A percentile compares a stretch with the other conserved stretches of the same genome.
Conservation (phyloP, 305 asterid species). For the Fraxinus albicans region DNA sequence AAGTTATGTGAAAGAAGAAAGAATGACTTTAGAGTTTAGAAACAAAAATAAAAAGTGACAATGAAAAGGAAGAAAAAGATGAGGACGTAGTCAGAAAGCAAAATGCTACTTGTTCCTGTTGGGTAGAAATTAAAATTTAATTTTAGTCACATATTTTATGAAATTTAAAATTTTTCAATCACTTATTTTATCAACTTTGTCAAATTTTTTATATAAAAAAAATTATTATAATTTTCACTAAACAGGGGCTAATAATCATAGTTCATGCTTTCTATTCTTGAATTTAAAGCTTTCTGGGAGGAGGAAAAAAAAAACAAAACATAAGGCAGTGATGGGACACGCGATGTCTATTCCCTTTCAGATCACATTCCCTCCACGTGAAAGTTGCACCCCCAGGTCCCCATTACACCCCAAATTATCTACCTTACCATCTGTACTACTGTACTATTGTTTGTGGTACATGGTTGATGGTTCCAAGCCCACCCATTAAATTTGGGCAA, state of each 20-base stretch:
- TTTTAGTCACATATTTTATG: too few relatives aligned
- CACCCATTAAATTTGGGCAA: not conserved
- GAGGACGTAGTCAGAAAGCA: not conserved
- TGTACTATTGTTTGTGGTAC: not conserved
- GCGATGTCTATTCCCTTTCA: constrained; percentile 34
- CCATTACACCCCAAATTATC: constrained; percentile 22
- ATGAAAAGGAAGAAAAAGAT: not conserved
- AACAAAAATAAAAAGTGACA: not conserved
- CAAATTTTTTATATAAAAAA: too few relatives aligned
- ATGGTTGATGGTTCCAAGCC: not conserved
- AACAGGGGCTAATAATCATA: not conserved
- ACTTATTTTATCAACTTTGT: too few relatives aligned
- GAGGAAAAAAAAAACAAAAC: not conserved
- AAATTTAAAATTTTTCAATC: too few relatives aligned
- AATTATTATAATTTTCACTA: too few relatives aligned
- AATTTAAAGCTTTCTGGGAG: not conserved
- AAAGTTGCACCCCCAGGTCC: constrained; percentile 28
- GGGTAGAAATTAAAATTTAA: too few relatives aligned
- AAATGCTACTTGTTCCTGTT: not conserved
- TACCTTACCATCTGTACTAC: not conserved
- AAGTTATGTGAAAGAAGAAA: not conserved
- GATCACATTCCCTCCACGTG: constrained; percentile 59
- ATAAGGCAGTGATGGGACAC: constrained; percentile 31
- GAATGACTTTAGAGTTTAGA: too few relatives aligned
- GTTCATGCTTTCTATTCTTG: not conserved